phyloP scores from a whole-genome alignment of 768 basidiomycete species.

The Leucogyrophana mollusca region DNA sequence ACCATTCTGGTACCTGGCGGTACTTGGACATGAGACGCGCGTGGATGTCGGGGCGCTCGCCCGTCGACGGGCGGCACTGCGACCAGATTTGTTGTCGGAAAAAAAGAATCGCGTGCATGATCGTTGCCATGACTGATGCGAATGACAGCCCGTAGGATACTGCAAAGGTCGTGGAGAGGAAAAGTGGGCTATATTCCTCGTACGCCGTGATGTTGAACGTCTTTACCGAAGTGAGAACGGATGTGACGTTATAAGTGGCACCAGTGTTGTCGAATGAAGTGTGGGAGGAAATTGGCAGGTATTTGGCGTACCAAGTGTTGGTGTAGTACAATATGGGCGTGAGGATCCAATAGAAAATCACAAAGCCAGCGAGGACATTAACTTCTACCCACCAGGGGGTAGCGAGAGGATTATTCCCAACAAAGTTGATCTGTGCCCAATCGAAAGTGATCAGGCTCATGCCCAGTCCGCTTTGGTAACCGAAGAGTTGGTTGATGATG shows the following conservation, averaged over 20 bases:
- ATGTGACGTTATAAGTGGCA: conserved; percentile 29
- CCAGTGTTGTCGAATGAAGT: conserved; percentile 37
- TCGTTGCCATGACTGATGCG: conserved; percentile 29
- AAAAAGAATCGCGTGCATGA: conserved; percentile 40
- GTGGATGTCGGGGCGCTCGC: conserved; percentile 53
- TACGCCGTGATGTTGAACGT: conserved; percentile 20
- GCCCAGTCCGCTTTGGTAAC: conserved; percentile 30
- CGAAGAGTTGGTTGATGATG: conserved; percentile 34
- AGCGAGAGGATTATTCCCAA: conserved; percentile 34
- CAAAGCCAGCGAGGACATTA: conserved; percentile 33
- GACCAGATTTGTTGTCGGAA: conserved; percentile 49
- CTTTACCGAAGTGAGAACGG: conserved; percentile 24
- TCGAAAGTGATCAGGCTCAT: conserved; percentile 38
- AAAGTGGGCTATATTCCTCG: conserved; percentile 26
- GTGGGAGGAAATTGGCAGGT: conserved; percentile 61
- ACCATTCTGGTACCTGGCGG: conserved; percentile 54
- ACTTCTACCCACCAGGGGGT: conserved; percentile 37
- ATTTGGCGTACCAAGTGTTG: conserved; percentile 52
- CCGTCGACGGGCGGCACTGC: conserved; percentile 45
- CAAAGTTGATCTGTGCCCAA: conserved; percentile 39
- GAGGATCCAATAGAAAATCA: conserved; percentile 43
- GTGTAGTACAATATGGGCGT: conserved; percentile 41
- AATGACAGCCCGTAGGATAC: conserved; percentile 43
- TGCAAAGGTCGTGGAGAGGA: conserved; percentile 42
- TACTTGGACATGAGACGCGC: conserved; percentile 51